Percentiles rank a stretch among this genome's conserved stretches.
Conservation (phyloP, 768 basidiomycete species). For the Boletus barrowsii region DNA sequence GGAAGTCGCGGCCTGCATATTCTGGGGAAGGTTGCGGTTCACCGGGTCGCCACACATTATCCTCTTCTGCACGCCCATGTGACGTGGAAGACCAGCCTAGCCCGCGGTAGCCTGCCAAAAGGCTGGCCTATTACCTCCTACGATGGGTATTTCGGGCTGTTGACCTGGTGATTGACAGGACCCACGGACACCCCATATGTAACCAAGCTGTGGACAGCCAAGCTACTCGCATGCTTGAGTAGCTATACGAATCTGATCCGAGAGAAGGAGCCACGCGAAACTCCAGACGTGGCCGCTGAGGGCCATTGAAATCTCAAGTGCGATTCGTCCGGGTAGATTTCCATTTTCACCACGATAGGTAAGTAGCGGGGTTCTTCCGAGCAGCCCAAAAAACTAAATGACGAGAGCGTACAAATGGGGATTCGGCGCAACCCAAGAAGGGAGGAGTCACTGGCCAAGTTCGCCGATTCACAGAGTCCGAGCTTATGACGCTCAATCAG, state of each 20-base stretch:
- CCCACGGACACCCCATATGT: constrained; percentile 21
- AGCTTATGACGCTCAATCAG: constrained; percentile 14
- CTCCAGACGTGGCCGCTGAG: constrained; percentile 15
- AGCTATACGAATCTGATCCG: constrained; percentile 16
- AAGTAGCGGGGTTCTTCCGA: constrained; percentile 22
- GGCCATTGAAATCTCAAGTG: constrained; percentile 24
- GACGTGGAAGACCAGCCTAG: constrained; percentile 17
- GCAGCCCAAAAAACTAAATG: constrained; percentile 11
- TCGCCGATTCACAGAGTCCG: constrained; percentile 22
- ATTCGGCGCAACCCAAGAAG: constrained; percentile 16
- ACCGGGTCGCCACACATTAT: constrained; percentile 13
- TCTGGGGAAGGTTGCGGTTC: constrained; percentile 8
- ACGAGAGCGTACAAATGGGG: constrained; percentile 27
- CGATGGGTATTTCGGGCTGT: constrained; percentile 13
- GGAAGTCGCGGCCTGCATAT: constrained; percentile 8
- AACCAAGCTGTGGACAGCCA: constrained; percentile 7
- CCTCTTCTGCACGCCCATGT: constrained; percentile 16
- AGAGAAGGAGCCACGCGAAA: constrained; percentile 21
- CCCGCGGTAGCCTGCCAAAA: constrained; percentile 12
- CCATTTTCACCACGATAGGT: constrained; percentile 14
- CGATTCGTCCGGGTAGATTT: constrained; percentile 21
- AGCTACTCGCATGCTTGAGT: constrained; percentile 5
- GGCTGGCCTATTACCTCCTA: constrained; percentile 20
- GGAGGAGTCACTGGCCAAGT: constrained; percentile 10
- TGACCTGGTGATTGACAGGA: constrained; percentile 27